Evolutionary conservation across 495 filamentous ascomycete species (phyloP), one percentile per base, ranked within the genome.

Genomic region (Trichoderma gamsii): DNA sequence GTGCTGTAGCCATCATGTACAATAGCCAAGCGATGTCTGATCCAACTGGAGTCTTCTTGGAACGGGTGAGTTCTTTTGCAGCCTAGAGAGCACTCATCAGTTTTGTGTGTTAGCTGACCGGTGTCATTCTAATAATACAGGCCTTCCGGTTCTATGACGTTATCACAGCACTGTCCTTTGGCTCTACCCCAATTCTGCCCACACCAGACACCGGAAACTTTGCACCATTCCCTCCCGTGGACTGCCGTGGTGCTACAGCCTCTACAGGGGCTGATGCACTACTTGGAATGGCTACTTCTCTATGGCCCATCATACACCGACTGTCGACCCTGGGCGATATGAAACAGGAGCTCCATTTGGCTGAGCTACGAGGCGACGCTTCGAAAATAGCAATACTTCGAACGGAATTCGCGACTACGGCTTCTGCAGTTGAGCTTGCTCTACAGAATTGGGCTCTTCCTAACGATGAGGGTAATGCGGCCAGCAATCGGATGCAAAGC

Each of bases 121-220:
- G 18, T 29, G 18, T 3, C 12, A 23, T 11, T 27, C 38, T 9
- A 41, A n/a, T n/a, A 21, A 32, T 64, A 6, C 52, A 87, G 84
- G 85, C 85, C 3, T 88, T 88, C 68, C 81, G 85, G 7, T 88
- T 87, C 70, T 88, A 88, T 75, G 86, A 88, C 71, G 86, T 88
- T 18, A 86, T 87, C 23, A 80, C 85, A 11, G 86, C 86, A 8
- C 76, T 88, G 56, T 88, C 86, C n/a, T 80, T 87, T 52, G 86
- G 85, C 68, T 84, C 84, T 9, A 74, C 85, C 9, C 85, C 86
- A 4, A 77, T 86, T 63, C 83, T 82, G 12, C 79, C 77, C 3
- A 82, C 84, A 15, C 84, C 84, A 5, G 75, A 77, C 3, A 73
- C 80, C 12, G 78, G 78, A 29, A 78, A 79, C 51, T 76, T 82